phyloP scores from a whole-genome alignment of 2,329 filamentous ascomycete genomes.

The Dothiorella sarmentorum region DNA sequence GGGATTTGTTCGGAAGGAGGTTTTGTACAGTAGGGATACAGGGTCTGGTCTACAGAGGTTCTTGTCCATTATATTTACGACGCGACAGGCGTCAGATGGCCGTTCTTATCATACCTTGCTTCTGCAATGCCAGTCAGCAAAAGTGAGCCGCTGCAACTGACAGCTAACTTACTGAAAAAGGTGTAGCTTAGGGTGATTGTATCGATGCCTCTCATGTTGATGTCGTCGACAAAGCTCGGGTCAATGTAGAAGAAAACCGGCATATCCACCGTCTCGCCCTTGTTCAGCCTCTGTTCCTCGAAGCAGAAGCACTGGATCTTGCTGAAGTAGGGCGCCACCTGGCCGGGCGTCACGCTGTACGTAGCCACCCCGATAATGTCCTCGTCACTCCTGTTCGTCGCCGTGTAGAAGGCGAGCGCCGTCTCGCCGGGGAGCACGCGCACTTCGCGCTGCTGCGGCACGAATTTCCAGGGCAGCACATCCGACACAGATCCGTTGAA shows the following conservation, averaged over 20 bases:
- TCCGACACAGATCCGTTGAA: constrained; percentile 96
- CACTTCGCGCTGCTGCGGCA: constrained; percentile 93
- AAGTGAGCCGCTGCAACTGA: not conserved
- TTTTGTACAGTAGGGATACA: not conserved
- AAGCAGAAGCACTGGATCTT: constrained; percentile 99
- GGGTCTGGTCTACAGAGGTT: not conserved
- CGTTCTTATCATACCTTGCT: constrained; percentile 75
- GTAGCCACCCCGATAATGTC: constrained; percentile 98
- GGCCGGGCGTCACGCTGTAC: constrained; percentile 92
- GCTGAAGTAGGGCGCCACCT: constrained; percentile 96
- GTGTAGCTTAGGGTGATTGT: constrained; percentile 96
- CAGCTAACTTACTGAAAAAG: constrained; percentile 78
- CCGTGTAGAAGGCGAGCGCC: constrained; percentile 94
- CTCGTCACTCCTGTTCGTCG: constrained; percentile 81
- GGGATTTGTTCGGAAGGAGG: not conserved
- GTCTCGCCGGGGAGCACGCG: constrained; percentile 94
- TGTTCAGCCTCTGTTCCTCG: constrained; percentile 88
- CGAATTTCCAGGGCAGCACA: constrained; percentile 95
- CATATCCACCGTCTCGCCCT: constrained; percentile 98
- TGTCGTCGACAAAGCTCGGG: constrained; percentile 86
- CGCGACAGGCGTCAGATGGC: constrained; percentile 57
- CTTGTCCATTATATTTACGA: constrained; percentile 19
- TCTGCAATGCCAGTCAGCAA: constrained; percentile 48
- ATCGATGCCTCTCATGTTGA: constrained; percentile 90
- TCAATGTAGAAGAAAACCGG: constrained; percentile 99